Evolutionary conservation across 768 basidiomycete genomes (phyloP).

Genomic region (Amanita pallidorosea): DNA sequence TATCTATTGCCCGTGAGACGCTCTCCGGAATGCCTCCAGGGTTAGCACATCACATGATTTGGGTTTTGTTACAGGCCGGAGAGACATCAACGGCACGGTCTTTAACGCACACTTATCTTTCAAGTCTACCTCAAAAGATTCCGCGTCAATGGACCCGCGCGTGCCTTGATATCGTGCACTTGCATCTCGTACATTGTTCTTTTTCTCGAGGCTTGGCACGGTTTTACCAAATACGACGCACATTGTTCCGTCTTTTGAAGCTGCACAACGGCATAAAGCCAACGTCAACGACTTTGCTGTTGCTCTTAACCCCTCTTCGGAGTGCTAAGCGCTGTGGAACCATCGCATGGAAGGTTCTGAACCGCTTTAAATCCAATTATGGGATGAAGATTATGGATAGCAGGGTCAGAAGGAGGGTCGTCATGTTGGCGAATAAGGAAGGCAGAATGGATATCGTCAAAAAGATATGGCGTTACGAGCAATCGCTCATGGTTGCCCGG

Average conservation of each 20-base stretch:
- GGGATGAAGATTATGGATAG: constrained; percentile 44
- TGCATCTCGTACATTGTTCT: constrained; percentile 29
- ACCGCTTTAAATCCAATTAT: constrained; percentile 41
- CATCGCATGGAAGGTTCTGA: constrained; percentile 33
- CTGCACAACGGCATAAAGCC: constrained; percentile 42
- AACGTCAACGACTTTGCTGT: constrained; percentile 45
- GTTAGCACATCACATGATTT: constrained; percentile 33
- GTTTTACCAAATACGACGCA: constrained; percentile 32
- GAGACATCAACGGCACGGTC: constrained; percentile 27
- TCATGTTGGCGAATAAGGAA: constrained; percentile 52
- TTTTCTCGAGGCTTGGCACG: constrained; percentile 25
- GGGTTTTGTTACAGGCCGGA: constrained; percentile 31
- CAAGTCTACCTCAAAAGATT: constrained; percentile 33
- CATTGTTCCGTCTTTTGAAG: constrained; percentile 32
- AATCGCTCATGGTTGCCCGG: constrained; percentile 4
- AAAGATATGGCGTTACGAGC: constrained; percentile 16
- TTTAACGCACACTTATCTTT: constrained; percentile 39
- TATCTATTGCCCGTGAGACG: constrained; percentile 23
- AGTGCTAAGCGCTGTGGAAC: constrained; percentile 42
- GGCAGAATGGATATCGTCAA: constrained; percentile 43
- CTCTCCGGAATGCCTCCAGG: constrained; percentile 26
- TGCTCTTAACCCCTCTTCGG: constrained; percentile 44
- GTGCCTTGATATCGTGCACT: constrained; percentile 46
- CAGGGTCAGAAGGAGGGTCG: constrained; percentile 49
- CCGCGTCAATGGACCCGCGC: constrained; percentile 18